Conservation (phyloP, 176 grass and related monocot genomes). For the Musa acuminata region DNA sequence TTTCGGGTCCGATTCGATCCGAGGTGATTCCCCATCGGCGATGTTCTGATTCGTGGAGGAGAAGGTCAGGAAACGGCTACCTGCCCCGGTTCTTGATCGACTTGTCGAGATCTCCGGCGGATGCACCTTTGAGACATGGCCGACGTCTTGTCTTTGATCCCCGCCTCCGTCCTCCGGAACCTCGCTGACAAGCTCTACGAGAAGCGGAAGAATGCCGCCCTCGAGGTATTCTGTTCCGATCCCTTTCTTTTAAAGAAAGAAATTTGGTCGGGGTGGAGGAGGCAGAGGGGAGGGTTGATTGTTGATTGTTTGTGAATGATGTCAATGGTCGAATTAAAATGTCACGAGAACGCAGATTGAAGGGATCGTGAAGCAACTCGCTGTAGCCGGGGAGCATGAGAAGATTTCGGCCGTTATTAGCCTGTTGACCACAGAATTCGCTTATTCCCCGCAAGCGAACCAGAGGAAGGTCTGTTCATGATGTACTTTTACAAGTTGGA, state of each 20-base stretch:
- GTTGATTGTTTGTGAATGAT: neutral
- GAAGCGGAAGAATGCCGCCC: constrained; percentile 97
- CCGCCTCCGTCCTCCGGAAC: constrained; percentile 77
- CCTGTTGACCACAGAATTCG: constrained; percentile 57
- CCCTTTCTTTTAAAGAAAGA: neutral
- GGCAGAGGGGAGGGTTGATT: neutral
- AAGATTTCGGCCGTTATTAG: constrained; percentile 72
- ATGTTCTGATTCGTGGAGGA: constrained; percentile 16
- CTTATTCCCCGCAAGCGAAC: constrained; percentile 61
- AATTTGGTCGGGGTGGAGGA: too few relatives aligned
- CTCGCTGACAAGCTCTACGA: constrained; percentile 98
- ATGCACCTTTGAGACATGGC: constrained; percentile 12
- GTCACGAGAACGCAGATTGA: constrained; percentile 47
- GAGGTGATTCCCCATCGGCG: neutral
- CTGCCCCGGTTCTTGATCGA: neutral
- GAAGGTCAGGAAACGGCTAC: neutral
- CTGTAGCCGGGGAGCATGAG: constrained; percentile 66
- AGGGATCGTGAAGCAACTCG: constrained; percentile 78
- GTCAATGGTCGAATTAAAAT: neutral
- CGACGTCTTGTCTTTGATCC: constrained; percentile 69
- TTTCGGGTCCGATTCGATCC: neutral
- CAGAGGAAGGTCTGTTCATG: constrained; percentile 70
- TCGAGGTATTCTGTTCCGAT: constrained; percentile 51
- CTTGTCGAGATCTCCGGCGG: constrained; percentile 8
- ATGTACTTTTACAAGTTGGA: neutral